phyloP scores from a whole-genome alignment of 768 basidiomycete genomes.

The Ephemerocybe angulata region DNA sequence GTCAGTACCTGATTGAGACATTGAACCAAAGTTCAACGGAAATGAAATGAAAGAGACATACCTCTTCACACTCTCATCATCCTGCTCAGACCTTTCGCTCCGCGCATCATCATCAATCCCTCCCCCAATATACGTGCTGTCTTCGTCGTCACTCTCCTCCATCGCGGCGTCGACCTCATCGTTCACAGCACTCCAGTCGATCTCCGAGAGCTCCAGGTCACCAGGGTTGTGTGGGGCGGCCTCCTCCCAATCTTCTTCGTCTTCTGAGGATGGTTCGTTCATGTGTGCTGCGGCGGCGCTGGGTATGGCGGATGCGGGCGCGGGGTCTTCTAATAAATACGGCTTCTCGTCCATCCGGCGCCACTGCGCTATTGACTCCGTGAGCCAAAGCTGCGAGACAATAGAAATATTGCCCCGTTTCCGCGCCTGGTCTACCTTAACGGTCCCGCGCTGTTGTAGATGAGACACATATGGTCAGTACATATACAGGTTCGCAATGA shows the following conservation, averaged over 20 bases:
- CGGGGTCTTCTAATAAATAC: constrained; percentile 68
- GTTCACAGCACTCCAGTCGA: constrained; percentile 82
- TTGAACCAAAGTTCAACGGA: background rate
- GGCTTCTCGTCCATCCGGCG: constrained; percentile 69
- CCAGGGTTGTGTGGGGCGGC: constrained; percentile 27
- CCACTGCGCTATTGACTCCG: constrained; percentile 89
- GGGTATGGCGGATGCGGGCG: constrained; percentile 26
- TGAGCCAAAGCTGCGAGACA: constrained; percentile 89
- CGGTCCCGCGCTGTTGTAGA: constrained; percentile 68
- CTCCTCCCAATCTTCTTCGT: constrained; percentile 61
- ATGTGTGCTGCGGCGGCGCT: constrained; percentile 16
- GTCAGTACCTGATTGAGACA: background rate
- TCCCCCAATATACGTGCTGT: constrained; percentile 45
- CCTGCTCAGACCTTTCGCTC: constrained; percentile 25
- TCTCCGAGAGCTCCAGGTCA: constrained; percentile 51
- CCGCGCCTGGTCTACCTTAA: constrained; percentile 84
- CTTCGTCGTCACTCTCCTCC: constrained; percentile 73
- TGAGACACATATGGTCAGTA: constrained; percentile 1
- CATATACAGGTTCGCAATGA: constrained; percentile 2
- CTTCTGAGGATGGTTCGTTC: constrained; percentile 56
- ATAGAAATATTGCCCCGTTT: constrained; percentile 75
- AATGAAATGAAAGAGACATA: constrained; percentile 13
- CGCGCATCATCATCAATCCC: constrained; percentile 51
- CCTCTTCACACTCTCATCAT: constrained; percentile 15
- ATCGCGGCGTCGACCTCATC: constrained; percentile 86